A percentile compares a stretch with the other conserved stretches of the same genome.
Evolutionary conservation across 805 yeast genomes (phyloP).

Genomic region (Sugiyamaella chiloensis): DNA sequence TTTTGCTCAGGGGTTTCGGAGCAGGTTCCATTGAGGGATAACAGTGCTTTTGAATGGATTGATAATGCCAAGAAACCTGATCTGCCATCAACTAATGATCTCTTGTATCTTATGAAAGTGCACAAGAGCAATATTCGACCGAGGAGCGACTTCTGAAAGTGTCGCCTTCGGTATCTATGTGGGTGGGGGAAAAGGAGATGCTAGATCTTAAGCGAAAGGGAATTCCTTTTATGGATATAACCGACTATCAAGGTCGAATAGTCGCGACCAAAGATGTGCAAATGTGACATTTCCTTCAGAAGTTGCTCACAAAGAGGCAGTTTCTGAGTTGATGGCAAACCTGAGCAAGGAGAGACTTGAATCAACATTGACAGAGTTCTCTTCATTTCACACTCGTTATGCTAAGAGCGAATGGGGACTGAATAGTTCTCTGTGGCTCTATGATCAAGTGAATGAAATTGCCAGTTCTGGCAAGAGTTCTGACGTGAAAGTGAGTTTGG

Average conservation of each 20-base stretch:
- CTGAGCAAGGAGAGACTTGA: constrained; percentile 50
- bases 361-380: constrained; percentile 54
- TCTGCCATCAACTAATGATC: not conserved
- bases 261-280: constrained; percentile 14
- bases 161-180: constrained; percentile 10
- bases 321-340: constrained; percentile 40
- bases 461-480: constrained; percentile 28
- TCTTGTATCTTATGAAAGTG: not conserved
- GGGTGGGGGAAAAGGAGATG: constrained; percentile 43
- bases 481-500: constrained; percentile 44
- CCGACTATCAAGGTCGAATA: constrained; percentile 34
- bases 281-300: constrained; percentile 53
- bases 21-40: not conserved
- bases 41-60: not conserved
- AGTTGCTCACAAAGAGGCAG: constrained; percentile 37
- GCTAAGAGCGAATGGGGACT: constrained; percentile 70
- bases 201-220: constrained; percentile 44
- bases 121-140: not conserved
- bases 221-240: constrained; percentile 61
- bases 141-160: constrained; percentile 20
- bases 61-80: not conserved
- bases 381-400: constrained; percentile 72
- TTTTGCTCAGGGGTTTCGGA: not conserved
- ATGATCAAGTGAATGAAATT: constrained; percentile 41
- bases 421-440: constrained; percentile 70